Evolutionary conservation across 2,329 filamentous ascomycete genomes (phyloP), one percentile per base, ranked within the genome.

Genomic region (Pseudopyrenochaeta lycopersici): DNA sequence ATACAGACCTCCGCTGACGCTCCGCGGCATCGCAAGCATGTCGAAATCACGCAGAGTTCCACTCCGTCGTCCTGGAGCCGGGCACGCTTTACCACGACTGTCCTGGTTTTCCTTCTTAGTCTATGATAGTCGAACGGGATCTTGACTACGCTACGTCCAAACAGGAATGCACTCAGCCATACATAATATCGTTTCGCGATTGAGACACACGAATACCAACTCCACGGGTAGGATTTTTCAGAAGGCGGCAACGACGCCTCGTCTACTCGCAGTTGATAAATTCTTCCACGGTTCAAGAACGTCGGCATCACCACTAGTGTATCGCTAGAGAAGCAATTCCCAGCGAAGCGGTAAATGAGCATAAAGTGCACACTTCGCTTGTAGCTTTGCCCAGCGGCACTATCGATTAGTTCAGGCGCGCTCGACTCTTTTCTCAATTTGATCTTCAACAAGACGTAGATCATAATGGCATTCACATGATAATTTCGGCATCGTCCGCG

Each of bases 31-130:
- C 33, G 30, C 44, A 21, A 38, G 39, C 20, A 18, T 42, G 31
- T 20, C 44, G 44, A 46, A 20, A 46, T 38, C 32, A 46, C 21
- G 21, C 32, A 43, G 21, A 46, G 10, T 9, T 36, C 21, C 21
- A 1, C 20, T 42, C 23, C 15, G 23, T 30, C 27, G 27, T n/a
- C 40, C 21, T 21, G 40, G 23, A 42, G n/a, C 18, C 27, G 40
- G 40, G 40, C 15, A 30, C 23, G 40, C 21, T 42, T 41, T 42
- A 18, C 40, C 23, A 27, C 27, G n/a, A 21, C 15, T 36, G 21
- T 10, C 33, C 44, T 29, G 32, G 14, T 30, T 20, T 14, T 35
- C 17, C 20, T 18, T 27, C n/a, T 17, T 46, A 29, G 35, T 39
- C 12, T 10, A 23, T 14, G 21, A 3, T 30, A 17, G 20, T 17